Conservation (phyloP, 2,329 filamentous ascomycete genomes). For the Neurospora sp. region DNA sequence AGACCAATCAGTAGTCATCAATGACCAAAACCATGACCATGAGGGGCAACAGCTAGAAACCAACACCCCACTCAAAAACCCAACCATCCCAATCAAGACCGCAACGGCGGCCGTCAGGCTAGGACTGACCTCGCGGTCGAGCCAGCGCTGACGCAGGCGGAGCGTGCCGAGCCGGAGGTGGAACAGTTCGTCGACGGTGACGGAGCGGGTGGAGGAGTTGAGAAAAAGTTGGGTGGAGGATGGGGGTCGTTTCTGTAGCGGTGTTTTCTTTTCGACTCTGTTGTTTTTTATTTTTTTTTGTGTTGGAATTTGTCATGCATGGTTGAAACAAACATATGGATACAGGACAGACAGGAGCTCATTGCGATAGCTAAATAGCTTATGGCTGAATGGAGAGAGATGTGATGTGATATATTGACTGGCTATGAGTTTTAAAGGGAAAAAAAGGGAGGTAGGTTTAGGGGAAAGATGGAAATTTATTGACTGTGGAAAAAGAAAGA, state of each 20-base stretch:
- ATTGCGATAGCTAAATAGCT: neutral
- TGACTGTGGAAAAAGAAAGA: neutral
- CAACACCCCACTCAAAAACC: conserved; percentile 17
- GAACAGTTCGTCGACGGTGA: conserved; percentile 20
- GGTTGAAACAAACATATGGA: too few species aligned
- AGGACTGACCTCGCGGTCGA: conserved; percentile 20
- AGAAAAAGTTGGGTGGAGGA: conserved; percentile 18
- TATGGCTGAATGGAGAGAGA: neutral
- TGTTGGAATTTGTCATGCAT: neutral
- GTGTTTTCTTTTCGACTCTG: conserved; percentile 20
- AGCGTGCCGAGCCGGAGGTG: conserved; percentile 25
- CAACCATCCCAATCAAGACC: conserved; percentile 12
- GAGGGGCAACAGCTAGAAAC: neutral
- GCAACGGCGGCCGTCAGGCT: conserved; percentile 17
- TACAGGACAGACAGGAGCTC: too few species aligned
- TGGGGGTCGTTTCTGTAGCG: conserved; percentile 11
- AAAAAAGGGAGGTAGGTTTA: neutral
- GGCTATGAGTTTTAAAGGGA: too few species aligned
- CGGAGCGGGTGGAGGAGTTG: conserved; percentile 1
- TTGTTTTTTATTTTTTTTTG: conserved; percentile 3
- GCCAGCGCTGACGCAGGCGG: conserved; percentile 22
- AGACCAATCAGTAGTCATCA: neutral
- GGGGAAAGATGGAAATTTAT: conserved; percentile 1
- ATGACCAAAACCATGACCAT: neutral
- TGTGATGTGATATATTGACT: too few species aligned